Evolutionary conservation across 768 basidiomycete genomes (phyloP).

Genomic region (Collybia mongolica): DNA sequence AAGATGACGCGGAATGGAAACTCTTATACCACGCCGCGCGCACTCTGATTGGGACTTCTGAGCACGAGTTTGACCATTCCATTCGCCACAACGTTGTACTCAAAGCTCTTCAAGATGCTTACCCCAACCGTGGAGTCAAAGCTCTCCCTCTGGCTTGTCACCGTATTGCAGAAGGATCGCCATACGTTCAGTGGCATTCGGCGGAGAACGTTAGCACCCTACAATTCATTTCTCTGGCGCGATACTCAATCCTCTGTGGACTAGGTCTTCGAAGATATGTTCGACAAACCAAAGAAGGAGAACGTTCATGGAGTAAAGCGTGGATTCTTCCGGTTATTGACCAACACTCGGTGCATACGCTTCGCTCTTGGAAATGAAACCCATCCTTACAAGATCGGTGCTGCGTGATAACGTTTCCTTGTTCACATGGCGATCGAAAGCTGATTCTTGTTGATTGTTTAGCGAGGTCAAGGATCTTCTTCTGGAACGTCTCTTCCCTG

Average conservation of each 20-base stretch:
- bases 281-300: not conserved
- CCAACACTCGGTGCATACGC: not conserved
- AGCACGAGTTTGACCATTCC: conserved; percentile 1
- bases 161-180: not conserved
- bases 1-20: not conserved
- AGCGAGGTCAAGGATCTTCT: too few relatives aligned
- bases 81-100: conserved; percentile 3
- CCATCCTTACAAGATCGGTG: too few relatives aligned
- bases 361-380: not conserved
- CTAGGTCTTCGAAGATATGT: not conserved
- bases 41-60: not conserved
- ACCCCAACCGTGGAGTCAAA: not conserved
- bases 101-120: not conserved
- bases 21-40: not conserved
- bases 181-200: not conserved
- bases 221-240: not conserved
- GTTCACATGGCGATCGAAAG: too few relatives aligned
- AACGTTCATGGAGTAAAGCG: not conserved
- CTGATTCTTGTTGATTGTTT: too few relatives aligned
- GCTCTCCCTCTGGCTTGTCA: conserved; percentile 1
- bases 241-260: too few relatives aligned
- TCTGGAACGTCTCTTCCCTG: too few relatives aligned
- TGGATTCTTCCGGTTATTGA: not conserved
- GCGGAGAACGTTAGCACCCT: not conserved
- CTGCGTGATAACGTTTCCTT: too few relatives aligned